Evolutionary conservation across 2,329 filamentous ascomycete genomes (phyloP).

Genomic region (Pseudodiploospora longispora): DNA sequence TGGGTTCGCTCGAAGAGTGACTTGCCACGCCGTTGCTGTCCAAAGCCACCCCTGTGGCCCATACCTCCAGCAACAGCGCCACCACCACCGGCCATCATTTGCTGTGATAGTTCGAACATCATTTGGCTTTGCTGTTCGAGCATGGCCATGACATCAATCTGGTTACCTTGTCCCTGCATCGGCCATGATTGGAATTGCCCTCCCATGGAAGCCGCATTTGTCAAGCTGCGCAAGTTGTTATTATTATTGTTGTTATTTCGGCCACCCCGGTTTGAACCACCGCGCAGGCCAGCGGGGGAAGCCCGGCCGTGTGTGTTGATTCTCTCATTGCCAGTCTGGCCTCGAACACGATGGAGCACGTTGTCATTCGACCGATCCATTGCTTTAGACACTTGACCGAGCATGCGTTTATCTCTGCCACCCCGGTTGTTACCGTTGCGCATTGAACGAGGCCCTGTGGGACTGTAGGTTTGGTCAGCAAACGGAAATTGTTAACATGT

Average conservation of each 20-base stretch:
- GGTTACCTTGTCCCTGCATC: conserved; percentile 40
- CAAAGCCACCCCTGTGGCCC: conserved; percentile 33
- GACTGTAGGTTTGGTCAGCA: conserved; percentile 42
- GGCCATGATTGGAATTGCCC: conserved; percentile 6
- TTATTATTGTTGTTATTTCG: conserved; percentile 39
- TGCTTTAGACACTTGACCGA: conserved; percentile 75
- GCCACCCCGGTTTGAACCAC: conserved; percentile 40
- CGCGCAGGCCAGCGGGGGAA: conserved; percentile 63
- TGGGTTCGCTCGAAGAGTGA: conserved; percentile 72
- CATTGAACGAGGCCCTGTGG: conserved; percentile 93
- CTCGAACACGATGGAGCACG: conserved; percentile 73
- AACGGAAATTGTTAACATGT: conserved; percentile 29
- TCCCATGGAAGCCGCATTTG: neutral
- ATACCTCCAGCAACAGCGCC: neutral
- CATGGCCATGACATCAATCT: conserved; percentile 61
- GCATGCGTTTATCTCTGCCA: conserved; percentile 69
- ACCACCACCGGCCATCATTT: conserved; percentile 49
- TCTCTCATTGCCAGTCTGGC: conserved; percentile 62
- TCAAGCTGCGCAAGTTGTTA: no score
- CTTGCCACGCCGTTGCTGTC: conserved; percentile 36
- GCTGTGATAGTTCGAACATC: conserved; percentile 68
- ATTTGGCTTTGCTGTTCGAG: conserved; percentile 82
- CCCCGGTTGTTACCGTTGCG: conserved; percentile 57
- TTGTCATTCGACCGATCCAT: conserved; percentile 71
- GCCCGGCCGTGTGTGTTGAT: conserved; percentile 72